Base-by-base conservation (phyloP, 495 filamentous ascomycete genomes). In the Beverwykella pulmonaria region DNA sequence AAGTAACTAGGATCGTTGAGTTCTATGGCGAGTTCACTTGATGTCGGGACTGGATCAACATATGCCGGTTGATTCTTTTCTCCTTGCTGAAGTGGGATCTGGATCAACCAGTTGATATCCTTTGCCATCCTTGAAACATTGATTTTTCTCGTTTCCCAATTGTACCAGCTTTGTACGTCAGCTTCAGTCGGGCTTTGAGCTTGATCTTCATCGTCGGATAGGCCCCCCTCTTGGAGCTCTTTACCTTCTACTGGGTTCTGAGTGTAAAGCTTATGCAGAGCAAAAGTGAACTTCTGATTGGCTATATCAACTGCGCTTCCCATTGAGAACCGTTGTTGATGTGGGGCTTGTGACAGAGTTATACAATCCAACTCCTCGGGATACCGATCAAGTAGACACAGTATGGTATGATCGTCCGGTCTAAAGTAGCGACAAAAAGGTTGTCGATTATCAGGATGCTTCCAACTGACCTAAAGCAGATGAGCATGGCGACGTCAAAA, bases 361-460 rank as follows among this genome's bases (percentile, higher is more conserved):
- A 67, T 55, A 2, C 5, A 14, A 1, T 19, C 4, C 9, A 66
- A 1, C 4, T 60, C 63, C 66, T 83, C 82, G 17, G 41, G 27
- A 0, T 9, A 23, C 4, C 55, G 27, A 29, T 66, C 63, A 5
- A 66, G 20, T 1, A 66, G 44, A 23, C 41, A 32, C 1, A 66
- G 2, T 3, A 66, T 14, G 17, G 44, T 53, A 29, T 53, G 7
- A 12, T 66, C 55, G 8, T 52, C 63, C 20, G 15, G 50, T 1
- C 20, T 2, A 2, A 19, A 29, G 10, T 47, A 30, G 1, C 34
- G 53, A 27, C 1, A 30, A n/a, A 58, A 14, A 58, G 54, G 32
- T 14, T 5, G 8, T 4, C 54, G 27, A 9, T 44, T 20, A 25
- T 36, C 29, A 8, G 27, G 26, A 20, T 30, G 7, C 7, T 30